Conservation (phyloP, 805 yeast species). For the Spathaspora gorwiae region DNA sequence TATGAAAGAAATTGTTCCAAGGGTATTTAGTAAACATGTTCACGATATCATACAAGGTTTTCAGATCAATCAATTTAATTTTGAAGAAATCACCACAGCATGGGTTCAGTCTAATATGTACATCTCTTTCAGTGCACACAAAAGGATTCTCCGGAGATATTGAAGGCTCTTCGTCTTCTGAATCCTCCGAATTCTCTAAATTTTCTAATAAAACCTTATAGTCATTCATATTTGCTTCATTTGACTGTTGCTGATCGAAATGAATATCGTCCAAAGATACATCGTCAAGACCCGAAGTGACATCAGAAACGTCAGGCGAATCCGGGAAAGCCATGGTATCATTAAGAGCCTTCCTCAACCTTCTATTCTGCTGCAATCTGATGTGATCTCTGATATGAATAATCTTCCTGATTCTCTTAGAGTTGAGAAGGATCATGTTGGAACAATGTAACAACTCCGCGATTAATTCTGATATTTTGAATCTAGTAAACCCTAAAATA, state of each 20-base stretch:
- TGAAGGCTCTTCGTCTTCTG: slow-evolving; percentile 43
- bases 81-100: slow-evolving; percentile 87
- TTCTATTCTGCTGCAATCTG: slow-evolving; percentile 40
- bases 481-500: slow-evolving; percentile 86
- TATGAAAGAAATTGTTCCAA: slow-evolving; percentile 96
- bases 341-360: slow-evolving; percentile 41
- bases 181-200: slow-evolving; percentile 28
- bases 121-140: slow-evolving; percentile 33
- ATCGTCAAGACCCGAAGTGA: slow-evolving; percentile 36
- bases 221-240: slow-evolving; percentile 11
- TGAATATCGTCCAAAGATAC: slow-evolving; percentile 28
- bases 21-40: slow-evolving; percentile 79
- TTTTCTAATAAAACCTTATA: slow-evolving; percentile 19
- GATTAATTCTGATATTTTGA: slow-evolving; percentile 83
- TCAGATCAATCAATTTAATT: slow-evolving; percentile 72
- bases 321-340: slow-evolving; percentile 26
- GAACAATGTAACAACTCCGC: slow-evolving; percentile 96
- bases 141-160: slow-evolving; percentile 42
- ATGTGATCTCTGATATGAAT: slow-evolving; percentile 65
- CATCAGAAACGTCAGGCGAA: slow-evolving; percentile 16
- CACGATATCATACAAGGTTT: slow-evolving; percentile 63
- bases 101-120: slow-evolving; percentile 44
- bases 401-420: slow-evolving; percentile 63
- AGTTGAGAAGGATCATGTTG: slow-evolving; percentile 90
- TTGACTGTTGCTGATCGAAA: slow-evolving; percentile 12